These are phyloP conservation scores for Neurospora sp. DNA, from an alignment of 495 filamentous ascomycete genomes.

Conservation along the genomic window DNA sequence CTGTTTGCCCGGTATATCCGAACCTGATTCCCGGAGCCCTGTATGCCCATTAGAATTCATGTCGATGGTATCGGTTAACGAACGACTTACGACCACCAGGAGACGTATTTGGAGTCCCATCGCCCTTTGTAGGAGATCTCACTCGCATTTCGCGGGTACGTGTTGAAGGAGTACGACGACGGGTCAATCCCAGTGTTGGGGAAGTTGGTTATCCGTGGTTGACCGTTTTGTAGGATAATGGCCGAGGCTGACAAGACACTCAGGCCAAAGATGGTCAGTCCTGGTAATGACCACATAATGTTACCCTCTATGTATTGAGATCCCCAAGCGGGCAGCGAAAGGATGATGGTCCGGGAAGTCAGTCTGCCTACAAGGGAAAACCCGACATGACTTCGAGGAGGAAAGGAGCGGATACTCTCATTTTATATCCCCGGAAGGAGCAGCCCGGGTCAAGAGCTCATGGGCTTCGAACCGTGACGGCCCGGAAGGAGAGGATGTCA, in stretches of 20 bases:
- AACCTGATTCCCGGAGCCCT: slow-evolving; percentile 55
- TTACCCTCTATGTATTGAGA: background rate
- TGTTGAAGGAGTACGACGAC: slow-evolving; percentile 28
- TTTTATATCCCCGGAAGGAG: background rate
- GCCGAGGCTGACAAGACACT: slow-evolving; percentile 15
- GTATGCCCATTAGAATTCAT: background rate
- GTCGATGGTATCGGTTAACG: background rate
- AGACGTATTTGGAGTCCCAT: slow-evolving; percentile 58
- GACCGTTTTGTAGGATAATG: slow-evolving; percentile 57
- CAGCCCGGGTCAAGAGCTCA: background rate
- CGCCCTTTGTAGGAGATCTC: slow-evolving; percentile 63
- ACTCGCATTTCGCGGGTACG: slow-evolving; percentile 43
- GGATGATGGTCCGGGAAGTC: background rate
- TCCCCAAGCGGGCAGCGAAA: background rate
- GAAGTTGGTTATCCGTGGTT: slow-evolving; percentile 38
- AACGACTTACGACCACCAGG: slow-evolving; percentile 50
- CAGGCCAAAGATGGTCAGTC: slow-evolving; percentile 20
- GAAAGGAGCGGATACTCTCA: background rate
- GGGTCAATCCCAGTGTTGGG: slow-evolving; percentile 38
- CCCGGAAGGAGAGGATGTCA: background rate
- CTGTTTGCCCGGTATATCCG: slow-evolving; percentile 52
- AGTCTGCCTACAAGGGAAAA: background rate
- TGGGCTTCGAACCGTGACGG: background rate
- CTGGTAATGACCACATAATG: slow-evolving; percentile 11
- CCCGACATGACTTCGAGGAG: background rate